Evolutionary conservation across 495 filamentous ascomycete genomes (phyloP), one percentile per base, ranked within the genome.

Genomic region (Neurospora sp.): DNA sequence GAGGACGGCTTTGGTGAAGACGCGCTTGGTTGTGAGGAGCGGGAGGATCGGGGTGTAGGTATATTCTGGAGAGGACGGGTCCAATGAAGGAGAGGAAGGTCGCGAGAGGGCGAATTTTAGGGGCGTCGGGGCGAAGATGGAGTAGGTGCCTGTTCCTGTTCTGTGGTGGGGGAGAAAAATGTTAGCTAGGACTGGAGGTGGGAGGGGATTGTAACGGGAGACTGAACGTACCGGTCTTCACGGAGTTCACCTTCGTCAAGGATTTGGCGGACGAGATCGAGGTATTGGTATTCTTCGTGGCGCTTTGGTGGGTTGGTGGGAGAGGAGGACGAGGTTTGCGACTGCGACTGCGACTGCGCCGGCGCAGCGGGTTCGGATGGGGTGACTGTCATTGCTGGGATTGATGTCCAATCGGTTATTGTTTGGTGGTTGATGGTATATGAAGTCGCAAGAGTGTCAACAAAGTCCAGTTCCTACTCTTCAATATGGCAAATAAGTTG

Each of bases 21-120:
- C 96, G 78, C 96, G 93, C 82, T 98, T 98, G 39, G 96, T 98
- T 7, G 95, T 98, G 14, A 98, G 90, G 76, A 98, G 92, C 35
- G 95, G 95, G 45, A 98, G 88, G 81, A 96, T 86, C 6, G 89
- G 88, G 70, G 79, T 77, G 76, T 84, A 81, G 77, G 82, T 76
- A 38, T 87, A 83, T 72, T 91, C 90, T 3, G 53, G 31, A 6
- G 53, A 35, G 27, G 45, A 27, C 1, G 48, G 48, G 20, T 59
- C 48, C 9, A 8, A 8, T 1, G 18, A 9, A 22, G 48, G 48
- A 27, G 53, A 14, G 53, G 53, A 35, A 3, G 53, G 53, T 61
- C 12, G 10, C 0, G 53, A 65, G 77, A 98, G 93, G 70, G 87
- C 87, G 86, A 97, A 99, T 78, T 93, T 94, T 41, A 98, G 87